Evolutionary conservation across 2,329 filamentous ascomycete species (phyloP).

Genomic region (Monosporascus cannonballus): DNA sequence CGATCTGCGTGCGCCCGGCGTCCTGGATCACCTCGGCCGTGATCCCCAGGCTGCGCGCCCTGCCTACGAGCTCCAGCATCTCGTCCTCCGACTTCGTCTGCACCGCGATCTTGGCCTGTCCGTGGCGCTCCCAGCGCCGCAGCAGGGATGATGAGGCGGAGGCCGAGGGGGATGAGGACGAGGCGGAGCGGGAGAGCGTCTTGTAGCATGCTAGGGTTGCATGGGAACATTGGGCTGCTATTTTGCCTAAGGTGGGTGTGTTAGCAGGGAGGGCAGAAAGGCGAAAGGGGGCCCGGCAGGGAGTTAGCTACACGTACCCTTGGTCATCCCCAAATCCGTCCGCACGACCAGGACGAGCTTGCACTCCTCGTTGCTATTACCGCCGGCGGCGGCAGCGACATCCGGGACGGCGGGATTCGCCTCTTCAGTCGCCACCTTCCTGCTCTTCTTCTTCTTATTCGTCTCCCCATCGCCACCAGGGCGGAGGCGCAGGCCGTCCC

Average conservation of each 20-base stretch:
- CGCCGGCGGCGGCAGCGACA: slow-evolving; percentile 10
- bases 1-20: slow-evolving; percentile 96
- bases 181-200: slow-evolving; percentile 54
- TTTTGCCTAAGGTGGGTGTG: slow-evolving; percentile 65
- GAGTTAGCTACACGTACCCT: slow-evolving; percentile 53
- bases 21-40: slow-evolving; percentile 89
- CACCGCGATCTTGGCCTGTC: slow-evolving; percentile 90
- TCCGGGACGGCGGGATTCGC: slow-evolving; percentile 36
- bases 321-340: slow-evolving; percentile 95
- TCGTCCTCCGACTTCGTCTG: slow-evolving; percentile 86
- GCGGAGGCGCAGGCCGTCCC: slow-evolving; percentile 44
- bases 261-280: slow-evolving; percentile 1
- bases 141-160: slow-evolving; percentile 63
- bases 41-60: slow-evolving; percentile 76
- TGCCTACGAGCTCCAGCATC: slow-evolving; percentile 64
- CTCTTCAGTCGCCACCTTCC: slow-evolving; percentile 23
- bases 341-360: slow-evolving; percentile 90
- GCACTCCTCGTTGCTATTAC: slow-evolving; percentile 66
- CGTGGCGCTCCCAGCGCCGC: slow-evolving; percentile 75
- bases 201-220: slow-evolving; percentile 99
- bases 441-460: slow-evolving; percentile 8
- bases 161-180: slow-evolving; percentile 39
- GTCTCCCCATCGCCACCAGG: slow-evolving; percentile 6
- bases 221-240: slow-evolving; percentile 90
- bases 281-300: neutral